Base-by-base conservation (phyloP, 129 eudicot genomes). In the Sambucus nigra region DNA sequence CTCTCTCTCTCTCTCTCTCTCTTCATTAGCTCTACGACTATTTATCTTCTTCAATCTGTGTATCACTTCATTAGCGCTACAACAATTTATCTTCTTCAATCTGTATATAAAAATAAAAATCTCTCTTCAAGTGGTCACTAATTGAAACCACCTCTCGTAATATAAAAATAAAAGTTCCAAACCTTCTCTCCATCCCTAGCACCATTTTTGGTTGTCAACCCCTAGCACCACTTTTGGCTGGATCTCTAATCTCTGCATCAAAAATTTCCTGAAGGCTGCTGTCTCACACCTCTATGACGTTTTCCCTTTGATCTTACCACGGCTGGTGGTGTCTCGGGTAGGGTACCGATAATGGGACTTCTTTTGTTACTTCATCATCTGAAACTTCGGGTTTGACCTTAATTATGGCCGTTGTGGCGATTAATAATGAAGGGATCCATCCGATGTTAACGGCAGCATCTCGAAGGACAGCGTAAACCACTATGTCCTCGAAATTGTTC, bases 171-270 rank as follows among this genome's bases (percentile, higher is more conserved):
- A n/a, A n/a, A n/a, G n/a, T n/a, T n/a, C n/a, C n/a, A n/a, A n/a
- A n/a, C n/a, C n/a, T n/a, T n/a, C n/a, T n/a, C n/a, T n/a, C n/a
- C n/a, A n/a, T n/a, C n/a, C n/a, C n/a, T n/a, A n/a, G n/a, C n/a
- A n/a, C n/a, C n/a, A n/a, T n/a, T n/a, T n/a, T n/a, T n/a, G n/a
- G n/a, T n/a, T n/a, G 64, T 94, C 96, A 87, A 5, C 82, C 86
- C 11, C 96, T 67, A 15, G 94, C 85, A 28, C 96, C 96, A n/a
- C 73, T 79, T 72, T 74, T 87, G 51, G 94, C 82, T 28, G 95
- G 95, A 27, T 86, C 95, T 51, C 95, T 47, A 6, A 86, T 86
- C 73, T 86, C 95, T 71, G 93, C 95, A 57, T 93, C 95, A 11
- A 63, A n/a, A 86, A 53, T 79, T 78, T 17, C 95, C 93, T 93